A percentile compares a stretch with the other conserved stretches of the same genome.
Conservation (phyloP, 2,329 filamentous ascomycete species). For the Elsinoe batatas region DNA sequence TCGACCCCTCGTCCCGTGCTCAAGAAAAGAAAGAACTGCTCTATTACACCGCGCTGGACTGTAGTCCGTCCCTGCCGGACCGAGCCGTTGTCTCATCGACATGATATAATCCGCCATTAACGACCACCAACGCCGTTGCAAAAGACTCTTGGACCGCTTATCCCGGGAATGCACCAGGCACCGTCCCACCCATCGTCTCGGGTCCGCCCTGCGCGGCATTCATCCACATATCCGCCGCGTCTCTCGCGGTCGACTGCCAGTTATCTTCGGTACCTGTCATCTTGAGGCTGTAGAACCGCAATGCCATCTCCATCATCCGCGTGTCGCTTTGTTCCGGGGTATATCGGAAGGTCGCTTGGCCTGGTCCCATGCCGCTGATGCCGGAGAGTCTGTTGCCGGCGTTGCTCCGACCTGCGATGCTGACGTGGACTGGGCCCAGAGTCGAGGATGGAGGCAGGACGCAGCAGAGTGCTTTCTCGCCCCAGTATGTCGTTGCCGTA, state of each 20-base stretch:
- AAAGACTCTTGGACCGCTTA: neutral
- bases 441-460: constrained; percentile 59
- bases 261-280: constrained; percentile 24
- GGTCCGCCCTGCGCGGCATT: neutral
- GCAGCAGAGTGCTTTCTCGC: constrained; percentile 68
- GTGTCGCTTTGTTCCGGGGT: constrained; percentile 60
- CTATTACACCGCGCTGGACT: neutral
- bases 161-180: constrained; percentile 7
- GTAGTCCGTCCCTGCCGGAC: neutral
- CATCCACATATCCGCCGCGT: constrained; percentile 18
- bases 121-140: neutral
- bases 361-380: constrained; percentile 17
- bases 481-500: constrained; percentile 71
- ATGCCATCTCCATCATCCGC: constrained; percentile 48
- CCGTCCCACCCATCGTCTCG: neutral
- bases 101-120: neutral
- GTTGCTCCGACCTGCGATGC: constrained; percentile 36
- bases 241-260: constrained; percentile 24
- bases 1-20: neutral
- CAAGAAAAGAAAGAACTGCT: neutral
- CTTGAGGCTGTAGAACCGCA: constrained; percentile 27
- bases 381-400: constrained; percentile 9
- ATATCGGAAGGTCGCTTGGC: constrained; percentile 51
- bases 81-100: neutral
- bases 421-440: constrained; percentile 60